phyloP scores from a whole-genome alignment of 164 flowering plant species.

The Santalum album region DNA sequence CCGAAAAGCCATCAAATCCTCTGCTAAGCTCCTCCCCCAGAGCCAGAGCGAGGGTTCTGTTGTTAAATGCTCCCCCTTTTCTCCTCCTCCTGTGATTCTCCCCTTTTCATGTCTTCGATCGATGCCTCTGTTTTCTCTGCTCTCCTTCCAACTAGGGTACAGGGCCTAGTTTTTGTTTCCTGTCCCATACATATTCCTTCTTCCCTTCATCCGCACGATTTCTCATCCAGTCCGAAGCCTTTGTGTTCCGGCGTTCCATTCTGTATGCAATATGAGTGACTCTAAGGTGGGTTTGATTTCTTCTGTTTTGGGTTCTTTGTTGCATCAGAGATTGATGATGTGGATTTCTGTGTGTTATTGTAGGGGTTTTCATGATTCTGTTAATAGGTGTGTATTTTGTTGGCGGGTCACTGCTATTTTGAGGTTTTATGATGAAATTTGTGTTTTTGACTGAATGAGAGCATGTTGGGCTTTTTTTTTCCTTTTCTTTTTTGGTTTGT shows the following conservation, averaged over 20 bases:
- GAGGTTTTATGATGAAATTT: background rate
- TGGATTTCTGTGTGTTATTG: background rate
- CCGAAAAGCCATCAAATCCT: background rate
- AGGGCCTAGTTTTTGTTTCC: conserved; percentile 16
- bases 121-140: conserved; percentile 5
- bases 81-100: conserved; percentile 3
- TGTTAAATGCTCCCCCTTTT: conserved; percentile 20
- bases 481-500: no score
- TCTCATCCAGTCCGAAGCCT: conserved; percentile 4
- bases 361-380: background rate
- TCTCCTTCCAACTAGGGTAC: conserved; percentile 16
- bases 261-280: conserved; percentile 20
- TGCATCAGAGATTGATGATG: background rate
- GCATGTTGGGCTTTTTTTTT: no score
- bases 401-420: background rate
- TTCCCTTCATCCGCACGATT: background rate
- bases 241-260: background rate
- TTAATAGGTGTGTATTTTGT: background rate
- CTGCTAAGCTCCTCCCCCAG: background rate
- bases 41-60: conserved; percentile 1
- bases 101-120: conserved; percentile 34
- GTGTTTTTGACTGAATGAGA: no score
- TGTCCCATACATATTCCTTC: background rate
- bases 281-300: conserved; percentile 13
- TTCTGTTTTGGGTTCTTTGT: background rate